These are phyloP conservation scores for Auriculariales sp. DNA, from an alignment of 768 basidiomycete species.

Conservation along the genomic window DNA sequence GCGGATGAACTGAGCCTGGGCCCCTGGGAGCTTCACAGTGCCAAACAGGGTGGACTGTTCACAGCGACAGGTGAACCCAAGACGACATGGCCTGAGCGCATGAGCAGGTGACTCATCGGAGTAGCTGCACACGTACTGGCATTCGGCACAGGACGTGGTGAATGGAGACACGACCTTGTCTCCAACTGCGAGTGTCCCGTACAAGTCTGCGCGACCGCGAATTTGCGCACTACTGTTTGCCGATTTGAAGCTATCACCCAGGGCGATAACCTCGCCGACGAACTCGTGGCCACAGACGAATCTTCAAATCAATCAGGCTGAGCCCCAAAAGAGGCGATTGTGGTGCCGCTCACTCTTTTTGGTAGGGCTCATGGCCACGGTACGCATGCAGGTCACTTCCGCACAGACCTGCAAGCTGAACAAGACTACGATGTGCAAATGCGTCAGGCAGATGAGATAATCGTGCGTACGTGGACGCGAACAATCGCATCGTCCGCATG, in stretches of 20 bases:
- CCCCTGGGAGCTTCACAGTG: conserved; percentile 48
- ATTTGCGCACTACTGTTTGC: conserved; percentile 10
- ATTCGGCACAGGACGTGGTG: conserved; percentile 73
- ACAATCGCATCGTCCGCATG: conserved; percentile 69
- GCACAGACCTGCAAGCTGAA: conserved; percentile 16
- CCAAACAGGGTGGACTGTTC: conserved; percentile 49
- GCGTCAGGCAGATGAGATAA: background rate
- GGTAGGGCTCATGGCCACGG: conserved; percentile 41
- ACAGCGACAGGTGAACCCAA: conserved; percentile 62
- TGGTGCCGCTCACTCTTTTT: conserved; percentile 31
- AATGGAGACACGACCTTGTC: conserved; percentile 73
- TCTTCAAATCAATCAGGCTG: conserved; percentile 21
- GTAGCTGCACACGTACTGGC: conserved; percentile 40
- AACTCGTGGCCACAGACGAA: conserved; percentile 66
- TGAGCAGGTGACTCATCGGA: background rate
- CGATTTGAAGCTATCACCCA: conserved; percentile 41
- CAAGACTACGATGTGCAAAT: background rate
- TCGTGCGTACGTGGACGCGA: conserved; percentile 42
- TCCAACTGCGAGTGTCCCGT: conserved; percentile 48
- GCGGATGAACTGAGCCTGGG: conserved; percentile 67
- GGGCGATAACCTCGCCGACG: conserved; percentile 51
- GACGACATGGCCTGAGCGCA: background rate
- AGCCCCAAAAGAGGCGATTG: background rate
- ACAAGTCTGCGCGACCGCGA: conserved; percentile 40
- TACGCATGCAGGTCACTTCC: conserved; percentile 67